Conservation (phyloP, 371 early-diverging fungal species). For the Mortierella sp. region DNA sequence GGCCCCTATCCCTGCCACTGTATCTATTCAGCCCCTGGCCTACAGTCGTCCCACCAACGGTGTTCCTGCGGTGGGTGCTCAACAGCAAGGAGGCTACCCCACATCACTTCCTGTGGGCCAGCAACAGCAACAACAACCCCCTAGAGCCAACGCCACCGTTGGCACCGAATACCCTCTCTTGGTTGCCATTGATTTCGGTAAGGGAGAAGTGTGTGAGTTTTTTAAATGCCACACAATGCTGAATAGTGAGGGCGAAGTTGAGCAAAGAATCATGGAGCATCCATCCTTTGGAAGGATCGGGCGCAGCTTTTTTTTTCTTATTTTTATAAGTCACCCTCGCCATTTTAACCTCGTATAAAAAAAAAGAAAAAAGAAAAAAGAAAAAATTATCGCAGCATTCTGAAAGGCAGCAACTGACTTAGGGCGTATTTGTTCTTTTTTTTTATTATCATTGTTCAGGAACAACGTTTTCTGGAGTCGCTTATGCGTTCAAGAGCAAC, state of each 20-base stretch:
- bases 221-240: too few species aligned
- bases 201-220: neutral
- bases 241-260: too few species aligned
- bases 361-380: too few species aligned
- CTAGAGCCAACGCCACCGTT: conserved; percentile 20
- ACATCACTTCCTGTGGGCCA: conserved; percentile 7
- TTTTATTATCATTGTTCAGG: conserved; percentile 13
- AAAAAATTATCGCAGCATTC: too few species aligned
- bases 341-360: too few species aligned
- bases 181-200: conserved; percentile 57
- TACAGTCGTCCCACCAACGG: conserved; percentile 22
- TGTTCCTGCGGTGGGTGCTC: neutral
- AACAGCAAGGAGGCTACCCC: conserved; percentile 16
- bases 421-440: too few species aligned
- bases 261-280: too few species aligned
- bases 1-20: conserved; percentile 23
- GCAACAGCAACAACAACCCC: conserved; percentile 37
- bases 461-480: conserved; percentile 54
- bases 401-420: too few species aligned
- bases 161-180: conserved; percentile 52
- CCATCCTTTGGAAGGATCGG: too few species aligned
- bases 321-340: too few species aligned
- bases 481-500: conserved; percentile 60
- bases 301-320: conserved; percentile 4
- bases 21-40: conserved; percentile 42